Conservation (phyloP, 1,284 basidiomycete genomes). For the Ganoderma resinaceum region DNA sequence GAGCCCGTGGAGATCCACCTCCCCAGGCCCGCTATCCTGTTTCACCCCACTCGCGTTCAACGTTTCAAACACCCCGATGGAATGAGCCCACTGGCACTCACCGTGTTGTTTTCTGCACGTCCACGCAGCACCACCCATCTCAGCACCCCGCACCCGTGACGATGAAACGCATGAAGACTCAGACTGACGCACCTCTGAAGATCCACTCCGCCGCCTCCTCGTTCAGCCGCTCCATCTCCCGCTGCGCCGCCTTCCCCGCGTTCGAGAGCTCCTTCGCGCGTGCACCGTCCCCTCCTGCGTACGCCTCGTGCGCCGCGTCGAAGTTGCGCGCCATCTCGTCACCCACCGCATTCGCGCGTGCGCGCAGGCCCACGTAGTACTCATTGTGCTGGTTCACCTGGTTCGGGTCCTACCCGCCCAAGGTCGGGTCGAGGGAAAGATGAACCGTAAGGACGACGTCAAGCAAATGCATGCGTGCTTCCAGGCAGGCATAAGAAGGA, state of each 20-base stretch:
- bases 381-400: constrained; percentile 74
- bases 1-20: constrained; percentile 90
- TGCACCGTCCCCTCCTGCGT: constrained; percentile 75
- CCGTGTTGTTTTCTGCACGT: constrained; percentile 1
- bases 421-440: not conserved
- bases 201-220: constrained; percentile 91
- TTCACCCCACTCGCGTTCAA: constrained; percentile 7
- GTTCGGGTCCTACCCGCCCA: constrained; percentile 57
- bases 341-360: constrained; percentile 77
- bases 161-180: no score
- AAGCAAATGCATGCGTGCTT: not conserved
- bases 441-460: not conserved
- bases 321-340: constrained; percentile 77
- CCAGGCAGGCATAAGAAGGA: not conserved
- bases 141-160: not conserved
- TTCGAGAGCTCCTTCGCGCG: constrained; percentile 85
- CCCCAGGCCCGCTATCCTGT: constrained; percentile 73
- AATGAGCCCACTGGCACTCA: not conserved
- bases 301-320: constrained; percentile 73
- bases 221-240: constrained; percentile 84
- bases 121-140: not conserved
- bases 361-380: constrained; percentile 73
- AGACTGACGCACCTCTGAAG: constrained; percentile 64
- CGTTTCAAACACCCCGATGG: not conserved
- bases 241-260: constrained; percentile 85